phyloP scores from a whole-genome alignment of 768 basidiomycete species.

The Auriscalpium vulgare region DNA sequence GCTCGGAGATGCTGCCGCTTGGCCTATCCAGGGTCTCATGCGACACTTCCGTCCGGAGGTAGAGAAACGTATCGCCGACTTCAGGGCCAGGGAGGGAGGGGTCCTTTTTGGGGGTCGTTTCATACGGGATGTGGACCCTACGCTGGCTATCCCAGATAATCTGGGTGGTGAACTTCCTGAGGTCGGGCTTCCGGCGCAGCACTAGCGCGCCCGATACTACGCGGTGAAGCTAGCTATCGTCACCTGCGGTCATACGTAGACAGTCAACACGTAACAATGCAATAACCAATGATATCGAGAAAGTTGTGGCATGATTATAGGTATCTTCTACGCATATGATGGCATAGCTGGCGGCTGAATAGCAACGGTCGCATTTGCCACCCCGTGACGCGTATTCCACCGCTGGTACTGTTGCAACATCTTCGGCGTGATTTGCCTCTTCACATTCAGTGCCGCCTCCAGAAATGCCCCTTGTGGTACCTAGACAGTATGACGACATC shows the following conservation, averaged over 20 bases:
- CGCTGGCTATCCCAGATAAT: constrained; percentile 67
- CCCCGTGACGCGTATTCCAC: constrained; percentile 37
- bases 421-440: constrained; percentile 76
- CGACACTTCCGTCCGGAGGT: constrained; percentile 96
- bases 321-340: no score
- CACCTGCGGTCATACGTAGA: no score
- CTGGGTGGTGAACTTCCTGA: constrained; percentile 47
- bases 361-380: no score
- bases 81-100: constrained; percentile 65
- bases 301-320: no score
- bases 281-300: no score
- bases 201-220: background rate
- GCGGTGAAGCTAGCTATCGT: no score
- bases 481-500: constrained; percentile 29
- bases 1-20: constrained; percentile 93
- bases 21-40: constrained; percentile 98
- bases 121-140: constrained; percentile 58
- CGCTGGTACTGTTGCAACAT: constrained; percentile 61
- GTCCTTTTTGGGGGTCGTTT: constrained; percentile 86
- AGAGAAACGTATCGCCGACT: constrained; percentile 77
- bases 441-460: constrained; percentile 57
- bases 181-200: constrained; percentile 19
- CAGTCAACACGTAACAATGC: no score
- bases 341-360: no score
- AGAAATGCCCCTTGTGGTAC: constrained; percentile 67